These are phyloP conservation scores for Apophysomyces variabilis DNA, from an alignment of 371 early-diverging fungal species.

Conservation along the genomic window DNA sequence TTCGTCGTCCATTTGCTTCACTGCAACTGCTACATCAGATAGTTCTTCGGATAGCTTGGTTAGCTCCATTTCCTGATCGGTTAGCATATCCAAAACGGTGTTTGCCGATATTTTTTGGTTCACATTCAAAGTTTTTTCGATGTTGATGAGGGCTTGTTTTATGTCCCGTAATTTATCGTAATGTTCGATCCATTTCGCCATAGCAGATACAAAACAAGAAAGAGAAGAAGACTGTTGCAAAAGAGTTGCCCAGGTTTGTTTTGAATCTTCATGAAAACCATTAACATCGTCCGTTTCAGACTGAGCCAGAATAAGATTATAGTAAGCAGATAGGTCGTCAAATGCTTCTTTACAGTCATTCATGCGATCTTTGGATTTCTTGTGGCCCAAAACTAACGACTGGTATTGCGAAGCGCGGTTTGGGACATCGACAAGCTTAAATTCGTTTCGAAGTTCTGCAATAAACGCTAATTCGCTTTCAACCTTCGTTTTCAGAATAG, in stretches of 20 bases:
- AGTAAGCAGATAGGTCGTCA: slow-evolving; percentile 20
- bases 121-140: neutral
- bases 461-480: slow-evolving; percentile 4
- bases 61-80: neutral
- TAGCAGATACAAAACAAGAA: neutral
- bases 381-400: slow-evolving; percentile 19
- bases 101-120: neutral
- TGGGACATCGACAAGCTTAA: slow-evolving; percentile 2
- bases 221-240: neutral
- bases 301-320: slow-evolving; percentile 14
- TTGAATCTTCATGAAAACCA: neutral
- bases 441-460: slow-evolving; percentile 11
- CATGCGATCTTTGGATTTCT: slow-evolving; percentile 15
- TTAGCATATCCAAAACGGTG: neutral
- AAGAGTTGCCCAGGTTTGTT: slow-evolving; percentile 15
- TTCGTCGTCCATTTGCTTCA: neutral
- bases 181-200: slow-evolving; percentile 4
- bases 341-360: slow-evolving; percentile 23
- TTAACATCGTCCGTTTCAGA: slow-evolving; percentile 6
- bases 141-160: neutral
- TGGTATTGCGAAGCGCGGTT: slow-evolving; percentile 16
- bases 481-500: slow-evolving; percentile 14
- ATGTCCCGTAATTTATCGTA: neutral
- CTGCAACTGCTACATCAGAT: neutral
- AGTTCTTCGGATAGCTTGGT: neutral